A percentile compares a stretch with the other conserved stretches of the same genome.
Conservation (phyloP, 805 yeast genomes). For the Myxozyma udenii region DNA sequence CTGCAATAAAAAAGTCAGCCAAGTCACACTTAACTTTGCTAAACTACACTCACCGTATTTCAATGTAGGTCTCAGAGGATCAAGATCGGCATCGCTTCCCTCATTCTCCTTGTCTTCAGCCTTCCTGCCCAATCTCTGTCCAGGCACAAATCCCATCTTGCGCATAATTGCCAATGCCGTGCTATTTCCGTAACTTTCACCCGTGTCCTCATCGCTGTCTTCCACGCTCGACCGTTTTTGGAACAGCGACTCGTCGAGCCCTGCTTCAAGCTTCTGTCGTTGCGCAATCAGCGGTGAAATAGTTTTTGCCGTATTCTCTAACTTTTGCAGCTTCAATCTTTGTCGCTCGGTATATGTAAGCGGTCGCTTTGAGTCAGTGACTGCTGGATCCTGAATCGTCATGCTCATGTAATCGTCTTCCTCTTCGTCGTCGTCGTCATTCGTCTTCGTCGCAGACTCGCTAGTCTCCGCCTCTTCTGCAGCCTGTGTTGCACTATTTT, state of each 20-base stretch:
- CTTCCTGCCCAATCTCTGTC: slow-evolving; percentile 45
- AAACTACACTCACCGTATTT: slow-evolving; percentile 10
- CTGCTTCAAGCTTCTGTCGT: slow-evolving; percentile 16
- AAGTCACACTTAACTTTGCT: background rate
- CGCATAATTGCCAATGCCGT: slow-evolving; percentile 48
- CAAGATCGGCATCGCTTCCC: background rate
- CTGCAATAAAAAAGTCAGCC: background rate
- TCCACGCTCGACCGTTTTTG: background rate
- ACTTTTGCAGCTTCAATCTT: background rate
- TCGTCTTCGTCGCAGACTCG: background rate
- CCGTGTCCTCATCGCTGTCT: slow-evolving; percentile 26
- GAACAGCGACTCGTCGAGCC: slow-evolving; percentile 13
- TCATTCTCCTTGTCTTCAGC: background rate
- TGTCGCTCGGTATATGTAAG: slow-evolving; percentile 17
- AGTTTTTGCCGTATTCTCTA: slow-evolving; percentile 1
- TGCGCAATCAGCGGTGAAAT: slow-evolving; percentile 5
- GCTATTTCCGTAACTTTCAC: slow-evolving; percentile 22
- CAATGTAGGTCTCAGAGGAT: slow-evolving; percentile 16
- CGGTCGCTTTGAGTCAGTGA: slow-evolving; percentile 1
- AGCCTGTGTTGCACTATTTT: background rate
- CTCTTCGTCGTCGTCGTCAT: background rate
- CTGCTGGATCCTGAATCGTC: slow-evolving; percentile 13
- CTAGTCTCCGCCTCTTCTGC: background rate
- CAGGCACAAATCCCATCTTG: slow-evolving; percentile 57
- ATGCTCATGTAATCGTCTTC: slow-evolving; percentile 24